These are phyloP conservation scores for Ganoderma leucocontextum DNA, from an alignment of 1,284 basidiomycete genomes.

Conservation along the genomic window DNA sequence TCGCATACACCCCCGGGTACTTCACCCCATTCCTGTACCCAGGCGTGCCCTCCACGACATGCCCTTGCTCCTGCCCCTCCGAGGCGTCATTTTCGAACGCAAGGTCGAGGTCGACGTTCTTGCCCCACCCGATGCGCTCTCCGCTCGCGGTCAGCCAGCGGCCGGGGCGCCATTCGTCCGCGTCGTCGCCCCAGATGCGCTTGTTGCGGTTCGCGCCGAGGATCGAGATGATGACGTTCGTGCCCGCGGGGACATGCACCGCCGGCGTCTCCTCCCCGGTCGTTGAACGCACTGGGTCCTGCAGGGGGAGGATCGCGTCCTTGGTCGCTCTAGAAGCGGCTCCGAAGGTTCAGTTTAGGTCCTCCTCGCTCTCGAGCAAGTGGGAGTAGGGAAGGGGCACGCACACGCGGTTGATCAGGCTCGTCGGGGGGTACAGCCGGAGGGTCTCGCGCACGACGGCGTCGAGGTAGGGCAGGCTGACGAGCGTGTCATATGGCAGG, in stretches of 20 bases:
- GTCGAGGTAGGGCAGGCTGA: constrained; percentile 57
- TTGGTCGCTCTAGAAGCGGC: not conserved
- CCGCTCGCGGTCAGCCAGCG: constrained; percentile 42
- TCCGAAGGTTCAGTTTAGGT: not conserved
- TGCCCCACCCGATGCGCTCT: constrained; percentile 32
- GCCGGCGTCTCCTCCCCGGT: constrained; percentile 40
- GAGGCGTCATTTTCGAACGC: constrained; percentile 21
- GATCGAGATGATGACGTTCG: constrained; percentile 33
- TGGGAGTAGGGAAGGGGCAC: not conserved
- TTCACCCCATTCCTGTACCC: constrained; percentile 27
- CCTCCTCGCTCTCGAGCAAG: not conserved
- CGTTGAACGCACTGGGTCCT: constrained; percentile 42
- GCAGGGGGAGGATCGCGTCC: constrained; percentile 45
- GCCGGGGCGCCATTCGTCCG: constrained; percentile 52
- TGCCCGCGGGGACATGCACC: constrained; percentile 35
- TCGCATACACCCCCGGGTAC: constrained; percentile 46
- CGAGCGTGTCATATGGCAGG: constrained; percentile 37
- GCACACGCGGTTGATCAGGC: constrained; percentile 30
- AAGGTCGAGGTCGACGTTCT: constrained; percentile 23
- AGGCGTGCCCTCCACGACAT: constrained; percentile 15
- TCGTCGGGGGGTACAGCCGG: constrained; percentile 47
- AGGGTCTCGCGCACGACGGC: constrained; percentile 54
- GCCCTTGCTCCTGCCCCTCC: not conserved
- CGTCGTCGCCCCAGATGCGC: constrained; percentile 53
- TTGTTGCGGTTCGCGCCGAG: constrained; percentile 38